phyloP scores from a whole-genome alignment of 1,284 basidiomycete species.

The Cryptococcus jaspeensis region DNA sequence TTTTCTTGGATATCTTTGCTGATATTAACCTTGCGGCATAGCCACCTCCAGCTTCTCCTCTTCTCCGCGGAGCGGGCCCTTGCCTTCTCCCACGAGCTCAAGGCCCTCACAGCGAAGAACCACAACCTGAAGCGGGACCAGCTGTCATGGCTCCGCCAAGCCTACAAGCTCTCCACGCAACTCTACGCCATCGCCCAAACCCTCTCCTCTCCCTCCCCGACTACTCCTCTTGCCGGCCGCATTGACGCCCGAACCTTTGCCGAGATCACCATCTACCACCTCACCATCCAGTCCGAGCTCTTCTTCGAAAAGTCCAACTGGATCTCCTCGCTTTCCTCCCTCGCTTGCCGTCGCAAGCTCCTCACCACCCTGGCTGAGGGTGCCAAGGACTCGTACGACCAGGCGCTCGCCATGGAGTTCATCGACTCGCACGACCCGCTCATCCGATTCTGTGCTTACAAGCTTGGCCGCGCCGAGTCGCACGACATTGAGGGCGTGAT shows the following conservation, averaged over 20 bases:
- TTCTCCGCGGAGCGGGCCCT: slow-evolving; percentile 91
- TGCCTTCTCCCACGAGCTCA: slow-evolving; percentile 81
- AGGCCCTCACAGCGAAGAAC: slow-evolving; percentile 44
- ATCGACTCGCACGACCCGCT: slow-evolving; percentile 86
- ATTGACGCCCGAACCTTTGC: slow-evolving; percentile 38
- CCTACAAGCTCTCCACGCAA: slow-evolving; percentile 77
- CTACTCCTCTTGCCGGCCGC: background rate
- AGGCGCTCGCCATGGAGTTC: slow-evolving; percentile 82
- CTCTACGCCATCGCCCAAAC: slow-evolving; percentile 71
- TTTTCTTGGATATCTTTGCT: too few relatives aligned
- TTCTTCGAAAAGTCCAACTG: slow-evolving; percentile 62
- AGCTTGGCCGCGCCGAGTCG: slow-evolving; percentile 64
- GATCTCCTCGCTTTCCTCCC: slow-evolving; percentile 72
- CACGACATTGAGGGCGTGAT: slow-evolving; percentile 83
- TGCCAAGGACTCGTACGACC: slow-evolving; percentile 66
- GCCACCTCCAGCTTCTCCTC: slow-evolving; percentile 69
- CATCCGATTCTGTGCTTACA: slow-evolving; percentile 89
- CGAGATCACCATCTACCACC: slow-evolving; percentile 52
- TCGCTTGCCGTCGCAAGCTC: slow-evolving; percentile 69
- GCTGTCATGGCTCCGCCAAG: slow-evolving; percentile 69
- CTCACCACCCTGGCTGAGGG: slow-evolving; percentile 68
- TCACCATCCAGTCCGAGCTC: slow-evolving; percentile 49
- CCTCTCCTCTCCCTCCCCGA: slow-evolving; percentile 47
- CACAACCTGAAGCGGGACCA: slow-evolving; percentile 36
- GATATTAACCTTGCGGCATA: background rate